phyloP scores from a whole-genome alignment of 306 rosid genomes.

The Quercus alba region DNA sequence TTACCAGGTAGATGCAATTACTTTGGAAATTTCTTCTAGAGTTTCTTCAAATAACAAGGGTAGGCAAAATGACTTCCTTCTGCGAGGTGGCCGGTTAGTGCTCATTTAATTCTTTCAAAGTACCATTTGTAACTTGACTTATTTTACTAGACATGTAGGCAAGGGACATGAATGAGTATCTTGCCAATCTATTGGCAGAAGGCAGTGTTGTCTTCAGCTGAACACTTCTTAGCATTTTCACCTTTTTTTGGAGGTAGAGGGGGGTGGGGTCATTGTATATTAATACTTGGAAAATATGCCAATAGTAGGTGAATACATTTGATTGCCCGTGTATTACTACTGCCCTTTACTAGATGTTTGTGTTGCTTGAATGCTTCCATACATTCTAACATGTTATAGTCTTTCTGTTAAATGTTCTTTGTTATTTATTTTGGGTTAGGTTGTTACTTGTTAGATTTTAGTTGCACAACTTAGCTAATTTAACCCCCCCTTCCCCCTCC shows the following conservation, averaged over 20 bases:
- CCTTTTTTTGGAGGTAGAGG: not conserved
- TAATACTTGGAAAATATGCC: not conserved
- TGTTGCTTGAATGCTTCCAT: not conserved
- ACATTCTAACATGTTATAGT: not conserved
- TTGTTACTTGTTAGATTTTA: not conserved
- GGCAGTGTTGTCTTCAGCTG: not conserved
- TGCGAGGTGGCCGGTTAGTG: constrained; percentile 77
- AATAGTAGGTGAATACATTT: not conserved
- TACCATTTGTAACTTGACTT: not conserved
- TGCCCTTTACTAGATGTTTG: not conserved
- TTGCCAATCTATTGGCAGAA: not conserved
- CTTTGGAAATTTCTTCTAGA: constrained; percentile 75
- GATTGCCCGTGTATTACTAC: not conserved
- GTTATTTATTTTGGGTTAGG: not conserved
- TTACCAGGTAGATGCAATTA: constrained; percentile 94
- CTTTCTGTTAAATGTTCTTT: not conserved
- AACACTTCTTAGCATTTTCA: not conserved
- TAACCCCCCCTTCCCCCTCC: not conserved
- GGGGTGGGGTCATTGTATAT: not conserved
- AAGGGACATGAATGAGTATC: constrained; percentile 8
- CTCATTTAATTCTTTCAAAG: constrained; percentile 8
- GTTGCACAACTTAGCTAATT: not conserved
- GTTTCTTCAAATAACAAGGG: constrained; percentile 44
- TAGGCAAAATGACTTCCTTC: constrained; percentile 63
- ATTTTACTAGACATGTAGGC: not conserved